A percentile compares a stretch with the other conserved stretches of the same genome.
Evolutionary conservation across 2,329 filamentous ascomycete genomes (phyloP).

Genomic region (Rutstroemia sp.): DNA sequence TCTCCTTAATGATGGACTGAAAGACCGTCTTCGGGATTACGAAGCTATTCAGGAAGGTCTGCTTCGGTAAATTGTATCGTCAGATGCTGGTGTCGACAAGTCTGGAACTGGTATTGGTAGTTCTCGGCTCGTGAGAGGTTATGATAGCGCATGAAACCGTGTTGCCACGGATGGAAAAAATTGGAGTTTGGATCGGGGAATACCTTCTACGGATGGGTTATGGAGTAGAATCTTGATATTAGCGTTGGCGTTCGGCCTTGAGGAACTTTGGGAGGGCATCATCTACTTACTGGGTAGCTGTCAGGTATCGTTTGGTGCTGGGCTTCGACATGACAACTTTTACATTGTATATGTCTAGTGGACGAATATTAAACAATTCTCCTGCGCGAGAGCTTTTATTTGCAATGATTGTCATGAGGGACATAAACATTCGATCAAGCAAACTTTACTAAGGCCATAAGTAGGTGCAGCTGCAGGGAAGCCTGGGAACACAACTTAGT

Average conservation of each 20-base stretch:
- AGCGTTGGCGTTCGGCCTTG: neutral
- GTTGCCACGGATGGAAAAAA: neutral
- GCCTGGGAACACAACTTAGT: neutral
- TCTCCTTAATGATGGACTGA: conserved; percentile 27
- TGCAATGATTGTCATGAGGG: too few species aligned
- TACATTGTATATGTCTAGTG: too few species aligned
- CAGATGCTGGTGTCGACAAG: neutral
- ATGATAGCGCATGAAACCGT: too few species aligned
- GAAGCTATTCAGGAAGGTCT: neutral
- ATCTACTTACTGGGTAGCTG: neutral
- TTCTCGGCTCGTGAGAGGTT: too few species aligned
- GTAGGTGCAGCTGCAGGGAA: neutral
- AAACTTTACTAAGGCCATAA: too few species aligned
- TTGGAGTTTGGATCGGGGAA: neutral
- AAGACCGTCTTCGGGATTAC: conserved; percentile 16
- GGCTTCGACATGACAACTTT: neutral
- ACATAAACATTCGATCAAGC: too few species aligned
- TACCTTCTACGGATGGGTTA: neutral
- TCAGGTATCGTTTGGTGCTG: neutral
- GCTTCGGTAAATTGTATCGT: neutral
- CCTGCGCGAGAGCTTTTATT: too few species aligned
- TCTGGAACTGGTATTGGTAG: too few species aligned
- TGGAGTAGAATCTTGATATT: neutral
- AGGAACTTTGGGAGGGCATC: neutral
- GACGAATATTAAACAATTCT: too few species aligned